Base-by-base conservation (phyloP, 2,329 filamentous ascomycete genomes). In the Penicillium sp. region DNA sequence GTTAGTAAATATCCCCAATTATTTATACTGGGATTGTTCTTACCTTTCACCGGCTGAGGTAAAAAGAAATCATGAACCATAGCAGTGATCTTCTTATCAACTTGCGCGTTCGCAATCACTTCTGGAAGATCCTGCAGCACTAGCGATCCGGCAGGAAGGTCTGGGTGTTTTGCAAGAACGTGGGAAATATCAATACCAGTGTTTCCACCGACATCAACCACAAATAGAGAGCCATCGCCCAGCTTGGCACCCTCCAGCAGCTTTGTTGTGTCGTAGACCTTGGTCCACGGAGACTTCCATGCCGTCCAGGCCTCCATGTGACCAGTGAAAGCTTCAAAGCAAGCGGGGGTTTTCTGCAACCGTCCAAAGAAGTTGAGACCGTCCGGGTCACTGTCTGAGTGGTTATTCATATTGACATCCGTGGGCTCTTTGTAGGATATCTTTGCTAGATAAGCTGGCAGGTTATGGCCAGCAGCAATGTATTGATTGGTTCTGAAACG, bases 141-240 rank as follows among this genome's bases (percentile, higher is more conserved):
- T 0, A 78, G 53, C 2, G 66, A 66, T 1, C 71, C 68, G 3
- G 64, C 56, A 13, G 70, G 72, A 12, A 73, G 57, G 1, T 72
- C 64, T 0, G 76, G 76, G 45, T 73, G 70, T 10, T 64, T 66
- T 17, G 59, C 53, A 4, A 71, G 62, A 9, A 78, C 64, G 25
- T 67, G 67, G 2, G 65, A 64, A 9, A 75, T 62, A 57, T 78
- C 75, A 21, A 74, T 68, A 1, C 75, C 76, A 7, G 68, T 71
- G 47, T 72, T 73, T 7, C 77, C 77, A 39, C 75, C 76, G 4
- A 79, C 59, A 41, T 78, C 76, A 36, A 78, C 75, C 7, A 78
- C 62, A 13, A 70, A 66, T 5, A 72, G 64, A 45, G 62, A 61
- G 6, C 54, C 61, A 36, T 61, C 44, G 2, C 57, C 61, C 0